phyloP scores from a whole-genome alignment of 2,329 filamentous ascomycete species.

The Nemania sp. region DNA sequence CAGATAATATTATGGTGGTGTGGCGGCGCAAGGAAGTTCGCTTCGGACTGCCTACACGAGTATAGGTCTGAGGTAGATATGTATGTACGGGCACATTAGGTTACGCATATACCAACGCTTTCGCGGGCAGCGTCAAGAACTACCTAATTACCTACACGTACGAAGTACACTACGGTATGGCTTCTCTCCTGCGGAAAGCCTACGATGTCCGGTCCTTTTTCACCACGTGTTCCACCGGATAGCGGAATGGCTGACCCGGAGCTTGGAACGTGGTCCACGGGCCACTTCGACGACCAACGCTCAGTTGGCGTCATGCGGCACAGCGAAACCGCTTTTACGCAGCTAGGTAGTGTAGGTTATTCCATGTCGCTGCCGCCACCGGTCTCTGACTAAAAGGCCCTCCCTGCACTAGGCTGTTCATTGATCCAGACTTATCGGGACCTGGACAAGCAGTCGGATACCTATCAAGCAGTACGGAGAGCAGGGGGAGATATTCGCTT shows the following conservation, averaged over 20 bases:
- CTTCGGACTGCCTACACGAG: too few species aligned
- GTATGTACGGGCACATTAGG: background rate
- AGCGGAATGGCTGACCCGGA: slow-evolving; percentile 22
- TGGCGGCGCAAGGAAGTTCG: background rate
- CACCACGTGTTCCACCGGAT: slow-evolving; percentile 17
- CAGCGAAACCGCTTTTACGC: slow-evolving; percentile 14
- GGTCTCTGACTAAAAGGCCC: slow-evolving; percentile 17
- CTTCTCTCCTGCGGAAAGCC: background rate
- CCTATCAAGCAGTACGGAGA: background rate
- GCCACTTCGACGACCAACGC: slow-evolving; percentile 11
- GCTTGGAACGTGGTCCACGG: slow-evolving; percentile 11
- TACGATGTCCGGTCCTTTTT: slow-evolving; percentile 4
- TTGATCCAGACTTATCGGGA: background rate
- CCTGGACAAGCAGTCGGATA: slow-evolving; percentile 1
- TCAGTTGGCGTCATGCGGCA: slow-evolving; percentile 14
- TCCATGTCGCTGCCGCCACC: slow-evolving; percentile 12
- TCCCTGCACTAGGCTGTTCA: background rate
- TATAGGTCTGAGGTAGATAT: too few species aligned
- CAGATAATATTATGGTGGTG: background rate
- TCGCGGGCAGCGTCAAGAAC: too few species aligned
- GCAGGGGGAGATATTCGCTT: background rate
- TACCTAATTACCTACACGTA: background rate
- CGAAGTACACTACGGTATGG: background rate
- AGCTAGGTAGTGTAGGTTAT: slow-evolving; percentile 13
- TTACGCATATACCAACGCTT: background rate